phyloP scores from a whole-genome alignment of 2,329 filamentous ascomycete species.

The Neurospora sp. region DNA sequence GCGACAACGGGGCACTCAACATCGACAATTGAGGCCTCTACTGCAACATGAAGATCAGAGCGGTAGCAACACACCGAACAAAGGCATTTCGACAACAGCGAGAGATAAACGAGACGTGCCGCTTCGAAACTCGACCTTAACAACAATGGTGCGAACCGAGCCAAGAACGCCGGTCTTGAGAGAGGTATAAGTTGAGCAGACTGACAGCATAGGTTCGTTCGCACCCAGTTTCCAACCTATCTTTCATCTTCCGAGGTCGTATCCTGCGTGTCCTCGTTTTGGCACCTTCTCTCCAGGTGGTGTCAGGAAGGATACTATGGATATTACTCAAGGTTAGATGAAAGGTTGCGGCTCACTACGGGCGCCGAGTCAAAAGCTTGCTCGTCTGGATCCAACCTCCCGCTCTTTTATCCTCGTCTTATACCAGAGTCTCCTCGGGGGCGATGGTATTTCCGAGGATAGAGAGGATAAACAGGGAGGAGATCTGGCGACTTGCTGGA shows the following conservation, averaged over 20 bases:
- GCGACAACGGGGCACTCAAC: slow-evolving; percentile 8
- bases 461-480: slow-evolving; percentile 19
- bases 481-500: slow-evolving; percentile 30
- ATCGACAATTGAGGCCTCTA: neutral
- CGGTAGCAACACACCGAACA: slow-evolving; percentile 42
- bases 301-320: slow-evolving; percentile 14
- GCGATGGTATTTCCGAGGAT: neutral
- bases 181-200: slow-evolving; percentile 7
- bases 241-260: slow-evolving; percentile 5
- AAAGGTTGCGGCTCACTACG: slow-evolving; percentile 66
- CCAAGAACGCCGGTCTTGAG: neutral
- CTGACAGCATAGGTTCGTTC: slow-evolving; percentile 28
- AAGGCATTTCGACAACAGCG: slow-evolving; percentile 10
- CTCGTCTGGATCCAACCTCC: slow-evolving; percentile 41
- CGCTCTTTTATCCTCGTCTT: slow-evolving; percentile 5
- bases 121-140: neutral
- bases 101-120: neutral
- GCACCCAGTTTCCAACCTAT: slow-evolving; percentile 25
- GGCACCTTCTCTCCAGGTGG: neutral
- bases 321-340: slow-evolving; percentile 1
- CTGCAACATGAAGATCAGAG: slow-evolving; percentile 39
- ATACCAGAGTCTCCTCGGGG: neutral
- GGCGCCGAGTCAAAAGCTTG: slow-evolving; percentile 56
- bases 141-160: neutral
- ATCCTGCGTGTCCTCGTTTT: neutral